A percentile compares a stretch with the other conserved stretches of the same genome.
Evolutionary conservation across 805 yeast species (phyloP).

Genomic region (Starmerella vaccinii): DNA sequence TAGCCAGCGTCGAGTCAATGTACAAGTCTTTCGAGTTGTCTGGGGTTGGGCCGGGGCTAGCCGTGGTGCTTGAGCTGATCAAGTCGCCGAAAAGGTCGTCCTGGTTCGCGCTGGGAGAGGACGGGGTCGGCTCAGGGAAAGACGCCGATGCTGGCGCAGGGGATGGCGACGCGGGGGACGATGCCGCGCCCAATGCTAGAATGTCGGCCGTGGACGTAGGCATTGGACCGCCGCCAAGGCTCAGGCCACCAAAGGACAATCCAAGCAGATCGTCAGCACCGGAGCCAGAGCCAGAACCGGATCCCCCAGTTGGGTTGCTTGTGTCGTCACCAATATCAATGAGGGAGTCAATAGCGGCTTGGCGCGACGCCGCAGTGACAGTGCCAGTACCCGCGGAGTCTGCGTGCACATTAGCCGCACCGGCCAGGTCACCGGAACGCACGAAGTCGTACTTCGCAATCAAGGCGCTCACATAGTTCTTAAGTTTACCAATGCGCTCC

Average conservation of each 20-base stretch:
- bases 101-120: constrained; percentile 21
- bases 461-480: constrained; percentile 64
- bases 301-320: constrained; percentile 21
- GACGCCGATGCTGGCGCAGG: constrained; percentile 21
- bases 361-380: background rate
- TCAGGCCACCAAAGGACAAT: constrained; percentile 42
- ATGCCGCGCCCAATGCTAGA: background rate
- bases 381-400: constrained; percentile 28
- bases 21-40: constrained; percentile 1
- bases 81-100: constrained; percentile 4
- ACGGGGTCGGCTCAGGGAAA: too few relatives aligned
- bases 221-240: constrained; percentile 34
- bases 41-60: constrained; percentile 19
- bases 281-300: background rate
- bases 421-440: constrained; percentile 54
- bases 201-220: constrained; percentile 8
- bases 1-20: constrained; percentile 36
- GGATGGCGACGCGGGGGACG: constrained; percentile 16
- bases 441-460: constrained; percentile 56
- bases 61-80: background rate
- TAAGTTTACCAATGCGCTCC: constrained; percentile 52
- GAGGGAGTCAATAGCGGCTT: constrained; percentile 39
- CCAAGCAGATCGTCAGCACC: constrained; percentile 52
- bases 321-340: constrained; percentile 66
- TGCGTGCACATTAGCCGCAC: constrained; percentile 35